Percentiles rank a stretch among this genome's conserved stretches.
Evolutionary conservation across 2,329 filamentous ascomycete species (phyloP).

Genomic region (Phoma sp.): DNA sequence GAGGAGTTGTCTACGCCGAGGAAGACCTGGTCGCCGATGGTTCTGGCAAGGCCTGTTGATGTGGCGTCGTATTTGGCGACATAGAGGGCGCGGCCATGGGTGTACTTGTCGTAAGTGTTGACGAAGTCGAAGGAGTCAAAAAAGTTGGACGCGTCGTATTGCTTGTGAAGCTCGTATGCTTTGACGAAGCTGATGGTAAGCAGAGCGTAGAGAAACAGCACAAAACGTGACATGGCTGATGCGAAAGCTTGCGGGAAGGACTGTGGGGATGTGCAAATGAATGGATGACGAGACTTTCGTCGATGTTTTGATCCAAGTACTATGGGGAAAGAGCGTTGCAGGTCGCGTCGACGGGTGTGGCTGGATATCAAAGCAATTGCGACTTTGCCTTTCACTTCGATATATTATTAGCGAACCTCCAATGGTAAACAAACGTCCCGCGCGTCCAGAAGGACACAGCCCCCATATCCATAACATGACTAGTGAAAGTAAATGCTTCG

Average conservation of each 20-base stretch:
- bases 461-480: too few species aligned
- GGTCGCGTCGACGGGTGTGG: too few species aligned
- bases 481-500: background rate
- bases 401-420: too few species aligned
- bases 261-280: too few species aligned
- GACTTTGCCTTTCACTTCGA: too few species aligned
- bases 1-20: constrained; percentile 31
- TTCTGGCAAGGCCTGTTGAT: constrained; percentile 22
- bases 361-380: too few species aligned
- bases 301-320: too few species aligned
- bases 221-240: constrained; percentile 1
- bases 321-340: too few species aligned
- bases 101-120: constrained; percentile 18
- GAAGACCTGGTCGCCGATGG: constrained; percentile 22
- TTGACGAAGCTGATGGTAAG: background rate
- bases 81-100: constrained; percentile 31
- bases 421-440: too few species aligned
- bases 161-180: constrained; percentile 23
- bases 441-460: too few species aligned
- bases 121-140: constrained; percentile 26
- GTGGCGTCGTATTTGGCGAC: constrained; percentile 24
- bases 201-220: background rate
- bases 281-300: too few species aligned
- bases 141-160: constrained; percentile 28
- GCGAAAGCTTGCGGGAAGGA: background rate